Evolutionary conservation across 257 asterid genomes (phyloP).

Genomic region (Ocimum tenuiflorum): DNA sequence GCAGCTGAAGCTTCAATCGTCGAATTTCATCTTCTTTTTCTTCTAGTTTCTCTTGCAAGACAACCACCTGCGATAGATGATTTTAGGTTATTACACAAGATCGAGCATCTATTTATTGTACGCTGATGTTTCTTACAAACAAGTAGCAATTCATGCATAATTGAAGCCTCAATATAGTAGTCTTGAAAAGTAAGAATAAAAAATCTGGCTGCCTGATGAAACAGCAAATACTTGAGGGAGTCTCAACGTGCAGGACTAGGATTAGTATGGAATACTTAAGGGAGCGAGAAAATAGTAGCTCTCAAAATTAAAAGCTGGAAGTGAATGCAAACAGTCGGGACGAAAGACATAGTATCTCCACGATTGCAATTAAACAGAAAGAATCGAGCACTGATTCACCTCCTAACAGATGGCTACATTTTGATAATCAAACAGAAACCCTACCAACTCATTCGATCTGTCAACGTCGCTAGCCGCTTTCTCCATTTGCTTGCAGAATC

Average conservation of each 20-base stretch:
- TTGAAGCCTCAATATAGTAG: background rate
- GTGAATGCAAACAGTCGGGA: too few species aligned
- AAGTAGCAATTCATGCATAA: background rate
- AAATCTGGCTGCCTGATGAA: too few species aligned
- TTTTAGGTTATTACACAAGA: background rate
- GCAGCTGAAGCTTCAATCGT: conserved; percentile 42
- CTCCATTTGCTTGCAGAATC: conserved; percentile 72
- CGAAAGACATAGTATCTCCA: too few species aligned
- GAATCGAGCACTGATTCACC: too few species aligned
- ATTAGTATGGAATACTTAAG: too few species aligned
- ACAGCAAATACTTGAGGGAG: too few species aligned
- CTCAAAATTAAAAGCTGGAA: too few species aligned
- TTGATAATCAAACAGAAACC: background rate
- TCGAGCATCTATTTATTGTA: background rate
- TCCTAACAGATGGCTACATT: too few species aligned
- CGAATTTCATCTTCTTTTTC: conserved; percentile 55
- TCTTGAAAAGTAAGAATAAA: too few species aligned
- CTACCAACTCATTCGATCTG: conserved; percentile 87
- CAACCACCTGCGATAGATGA: conserved; percentile 43
- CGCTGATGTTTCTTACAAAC: background rate
- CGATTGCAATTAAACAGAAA: too few species aligned
- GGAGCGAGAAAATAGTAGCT: too few species aligned
- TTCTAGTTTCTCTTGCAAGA: conserved; percentile 76
- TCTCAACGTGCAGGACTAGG: too few species aligned
- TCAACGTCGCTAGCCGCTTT: conserved; percentile 64